phyloP scores from a whole-genome alignment of 352 stramenopile species.

The Phytophthora hybrid region DNA sequence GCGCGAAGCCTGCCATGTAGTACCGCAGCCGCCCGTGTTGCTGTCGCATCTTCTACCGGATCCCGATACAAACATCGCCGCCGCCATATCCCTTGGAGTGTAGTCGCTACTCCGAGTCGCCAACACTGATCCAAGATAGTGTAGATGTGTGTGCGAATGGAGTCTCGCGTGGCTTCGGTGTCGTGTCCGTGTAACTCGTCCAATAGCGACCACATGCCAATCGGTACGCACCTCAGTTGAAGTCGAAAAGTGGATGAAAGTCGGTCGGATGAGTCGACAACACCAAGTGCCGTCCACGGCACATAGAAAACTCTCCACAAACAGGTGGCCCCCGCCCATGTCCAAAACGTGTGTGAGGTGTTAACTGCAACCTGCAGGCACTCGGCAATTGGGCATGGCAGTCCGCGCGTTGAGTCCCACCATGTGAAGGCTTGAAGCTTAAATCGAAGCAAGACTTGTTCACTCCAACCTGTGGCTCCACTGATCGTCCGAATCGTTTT shows the following conservation, averaged over 20 bases:
- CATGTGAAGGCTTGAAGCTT: not conserved
- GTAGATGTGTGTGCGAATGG: not conserved
- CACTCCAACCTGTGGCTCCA: not conserved
- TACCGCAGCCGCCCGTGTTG: not conserved
- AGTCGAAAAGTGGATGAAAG: no score
- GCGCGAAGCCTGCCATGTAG: not conserved
- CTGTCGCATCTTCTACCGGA: not conserved
- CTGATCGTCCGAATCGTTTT: not conserved
- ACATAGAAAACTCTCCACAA: no score
- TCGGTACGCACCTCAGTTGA: no score
- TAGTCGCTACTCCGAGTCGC: not conserved
- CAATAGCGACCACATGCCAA: no score
- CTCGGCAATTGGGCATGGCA: not conserved
- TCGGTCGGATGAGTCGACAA: no score
- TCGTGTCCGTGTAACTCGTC: no score
- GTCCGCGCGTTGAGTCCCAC: not conserved
- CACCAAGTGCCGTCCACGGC: no score
- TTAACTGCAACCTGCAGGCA: not conserved
- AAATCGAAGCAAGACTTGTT: not conserved
- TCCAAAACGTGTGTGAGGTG: not conserved
- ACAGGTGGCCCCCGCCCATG: not conserved
- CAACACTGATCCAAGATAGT: not conserved
- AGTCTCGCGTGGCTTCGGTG: no score
- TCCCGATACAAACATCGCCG: not conserved
- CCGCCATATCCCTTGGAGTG: not conserved